Evolutionary conservation across 352 stramenopile genomes (phyloP).

Genomic region (Phytophthora uliginosa): DNA sequence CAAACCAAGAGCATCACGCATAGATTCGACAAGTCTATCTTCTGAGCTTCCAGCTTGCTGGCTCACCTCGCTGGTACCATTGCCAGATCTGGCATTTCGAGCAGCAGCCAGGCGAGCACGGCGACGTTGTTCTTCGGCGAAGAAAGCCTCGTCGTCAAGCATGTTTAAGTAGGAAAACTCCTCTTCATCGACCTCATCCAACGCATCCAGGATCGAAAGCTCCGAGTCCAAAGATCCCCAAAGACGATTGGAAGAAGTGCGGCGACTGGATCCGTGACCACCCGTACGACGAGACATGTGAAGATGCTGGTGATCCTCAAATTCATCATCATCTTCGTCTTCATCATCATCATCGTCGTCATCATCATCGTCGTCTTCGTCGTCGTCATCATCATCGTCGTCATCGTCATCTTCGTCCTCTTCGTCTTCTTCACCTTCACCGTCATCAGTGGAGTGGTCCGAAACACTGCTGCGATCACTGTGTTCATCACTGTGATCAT

Average conservation of each 20-base stretch:
- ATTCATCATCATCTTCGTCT: slow-evolving; percentile 67
- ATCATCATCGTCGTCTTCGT: slow-evolving; percentile 71
- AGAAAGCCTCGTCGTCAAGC: slow-evolving; percentile 73
- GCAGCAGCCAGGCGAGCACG: slow-evolving; percentile 41
- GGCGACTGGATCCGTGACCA: slow-evolving; percentile 40
- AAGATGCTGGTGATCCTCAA: slow-evolving; percentile 69
- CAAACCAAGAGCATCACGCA: slow-evolving; percentile 47
- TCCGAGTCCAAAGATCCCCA: slow-evolving; percentile 84
- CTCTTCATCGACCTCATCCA: slow-evolving; percentile 88
- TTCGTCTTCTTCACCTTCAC: slow-evolving; percentile 57
- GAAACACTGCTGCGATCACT: slow-evolving; percentile 76
- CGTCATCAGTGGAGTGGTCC: slow-evolving; percentile 59
- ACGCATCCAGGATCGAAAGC: slow-evolving; percentile 72
- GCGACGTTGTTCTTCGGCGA: slow-evolving; percentile 65
- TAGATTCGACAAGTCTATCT: slow-evolving; percentile 50
- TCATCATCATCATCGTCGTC: slow-evolving; percentile 71
- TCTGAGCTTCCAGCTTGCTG: slow-evolving; percentile 27
- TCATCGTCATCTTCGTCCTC: slow-evolving; percentile 78
- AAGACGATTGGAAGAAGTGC: slow-evolving; percentile 50
- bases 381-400: slow-evolving; percentile 72
- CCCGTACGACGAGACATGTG: slow-evolving; percentile 55
- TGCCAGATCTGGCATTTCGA: slow-evolving; percentile 25
- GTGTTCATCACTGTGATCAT: slow-evolving; percentile 60
- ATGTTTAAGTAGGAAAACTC: slow-evolving; percentile 87
- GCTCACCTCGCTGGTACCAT: slow-evolving; percentile 16